Conservation (phyloP, 2,329 filamentous ascomycete species). For the Neopestalotiopsis sp. region DNA sequence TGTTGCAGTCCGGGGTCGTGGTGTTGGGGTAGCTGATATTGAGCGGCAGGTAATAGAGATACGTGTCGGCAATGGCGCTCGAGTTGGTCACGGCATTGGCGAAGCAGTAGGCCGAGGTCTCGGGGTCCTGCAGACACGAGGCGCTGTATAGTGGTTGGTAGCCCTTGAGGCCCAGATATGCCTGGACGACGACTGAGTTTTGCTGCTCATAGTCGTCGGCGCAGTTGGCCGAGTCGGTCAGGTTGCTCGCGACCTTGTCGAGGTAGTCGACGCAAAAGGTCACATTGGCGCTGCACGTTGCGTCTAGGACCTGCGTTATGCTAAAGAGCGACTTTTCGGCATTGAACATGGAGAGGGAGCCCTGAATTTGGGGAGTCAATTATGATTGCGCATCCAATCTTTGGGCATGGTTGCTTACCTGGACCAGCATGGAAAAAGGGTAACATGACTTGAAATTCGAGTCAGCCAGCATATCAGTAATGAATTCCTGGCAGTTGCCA, state of each 20-base stretch:
- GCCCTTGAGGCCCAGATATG: conserved; percentile 76
- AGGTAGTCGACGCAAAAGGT: conserved; percentile 71
- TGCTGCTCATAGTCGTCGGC: conserved; percentile 69
- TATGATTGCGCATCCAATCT: not conserved
- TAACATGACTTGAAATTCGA: conserved; percentile 75
- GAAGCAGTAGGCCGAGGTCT: conserved; percentile 76
- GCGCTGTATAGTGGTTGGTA: conserved; percentile 83
- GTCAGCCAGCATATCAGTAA: conserved; percentile 70
- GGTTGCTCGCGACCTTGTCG: conserved; percentile 65
- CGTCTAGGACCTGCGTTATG: conserved; percentile 80
- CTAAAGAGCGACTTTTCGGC: conserved; percentile 72
- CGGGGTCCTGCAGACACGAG: conserved; percentile 75
- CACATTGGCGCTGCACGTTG: conserved; percentile 74
- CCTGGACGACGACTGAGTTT: conserved; percentile 75
- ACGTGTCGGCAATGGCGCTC: conserved; percentile 72
- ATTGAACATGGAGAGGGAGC: conserved; percentile 84
- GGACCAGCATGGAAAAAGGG: conserved; percentile 82
- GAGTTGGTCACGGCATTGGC: conserved; percentile 82
- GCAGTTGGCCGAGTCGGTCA: conserved; percentile 71
- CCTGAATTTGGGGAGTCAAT: conserved; percentile 53
- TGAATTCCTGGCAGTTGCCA: conserved; percentile 68
- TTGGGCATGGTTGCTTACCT: conserved; percentile 55
- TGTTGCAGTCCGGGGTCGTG: conserved; percentile 75
- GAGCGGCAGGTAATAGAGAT: conserved; percentile 85
- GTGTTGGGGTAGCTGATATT: conserved; percentile 72